These are phyloP conservation scores for Hymenoscyphus linearis DNA, from an alignment of 2,329 filamentous ascomycete species.

Conservation along the genomic window DNA sequence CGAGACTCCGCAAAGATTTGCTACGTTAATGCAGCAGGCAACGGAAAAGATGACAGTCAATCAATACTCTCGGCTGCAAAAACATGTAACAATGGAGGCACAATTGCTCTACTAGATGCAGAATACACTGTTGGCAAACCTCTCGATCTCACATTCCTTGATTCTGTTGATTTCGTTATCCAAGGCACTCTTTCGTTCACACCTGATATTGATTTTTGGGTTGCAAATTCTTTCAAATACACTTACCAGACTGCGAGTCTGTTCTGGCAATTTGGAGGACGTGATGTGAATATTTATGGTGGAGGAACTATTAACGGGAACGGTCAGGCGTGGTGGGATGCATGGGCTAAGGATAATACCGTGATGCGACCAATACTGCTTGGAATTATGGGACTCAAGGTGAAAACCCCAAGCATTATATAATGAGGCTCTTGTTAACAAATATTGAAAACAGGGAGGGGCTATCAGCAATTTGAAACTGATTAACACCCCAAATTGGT, in stretches of 20 bases:
- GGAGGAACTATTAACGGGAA: not conserved
- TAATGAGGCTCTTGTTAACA: not conserved
- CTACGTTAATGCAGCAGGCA: slow-evolving; percentile 4
- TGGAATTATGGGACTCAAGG: not conserved
- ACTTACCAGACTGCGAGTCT: not conserved
- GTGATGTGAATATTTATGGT: not conserved
- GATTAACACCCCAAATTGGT: slow-evolving; percentile 49
- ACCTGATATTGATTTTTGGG: not conserved
- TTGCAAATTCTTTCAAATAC: not conserved
- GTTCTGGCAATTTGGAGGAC: not conserved
- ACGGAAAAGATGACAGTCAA: not conserved
- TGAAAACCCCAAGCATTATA: not conserved
- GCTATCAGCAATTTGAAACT: slow-evolving; percentile 47
- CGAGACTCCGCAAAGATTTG: slow-evolving; percentile 1
- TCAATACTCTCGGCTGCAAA: slow-evolving; percentile 33
- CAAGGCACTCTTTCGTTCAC: slow-evolving; percentile 9
- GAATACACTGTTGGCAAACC: slow-evolving; percentile 51
- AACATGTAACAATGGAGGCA: slow-evolving; percentile 52
- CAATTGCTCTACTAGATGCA: slow-evolving; percentile 46
- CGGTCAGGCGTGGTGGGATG: not conserved
- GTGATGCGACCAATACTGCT: not conserved
- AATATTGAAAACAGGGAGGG: slow-evolving; percentile 33
- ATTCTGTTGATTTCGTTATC: slow-evolving; percentile 49
- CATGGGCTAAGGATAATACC: not conserved
- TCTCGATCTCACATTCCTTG: slow-evolving; percentile 50